Evolutionary conservation across 345 rosid species (phyloP), one percentile per base, ranked within the genome.

Genomic region (Abelmoschus esculentus): DNA sequence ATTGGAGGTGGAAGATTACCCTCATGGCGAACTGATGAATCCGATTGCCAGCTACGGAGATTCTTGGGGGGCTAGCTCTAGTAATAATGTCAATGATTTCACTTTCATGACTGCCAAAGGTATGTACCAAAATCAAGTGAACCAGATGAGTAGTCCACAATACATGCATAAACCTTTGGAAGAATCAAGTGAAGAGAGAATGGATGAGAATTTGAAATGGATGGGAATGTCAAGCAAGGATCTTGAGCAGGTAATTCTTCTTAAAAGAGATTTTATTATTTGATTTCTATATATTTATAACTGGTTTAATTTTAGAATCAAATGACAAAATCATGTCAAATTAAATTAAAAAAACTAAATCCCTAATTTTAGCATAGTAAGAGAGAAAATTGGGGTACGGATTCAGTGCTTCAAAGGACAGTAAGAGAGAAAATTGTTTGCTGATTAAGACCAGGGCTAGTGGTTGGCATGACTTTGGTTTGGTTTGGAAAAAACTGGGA

Each of bases 151-250:
- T 32, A 22, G 26, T 22, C 26, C n/a, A n/a, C n/a, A n/a, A n/a
- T n/a, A n/a, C n/a, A n/a, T n/a, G n/a, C n/a, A n/a, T 58, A 74
- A 77, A 60, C 10, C 83, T 31, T 77, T 80, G 70, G 78, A 61
- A 63, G 86, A 85, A 64, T 70, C 71, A 56, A 81, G 80, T 40
- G 86, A 75, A 34, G 38, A 80, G 13, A 83, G 86, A 67, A 55
- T 75, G 79, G 78, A 80, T 5, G 98, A 93, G 75, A 91, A 93
- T 78, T 82, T 91, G 81, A 87, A 97, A 84, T 88, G 98, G 97
- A 78, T 91, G 4, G 96, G 96, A 44, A 87, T 86, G 83, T 82
- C 96, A 15, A 76, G 73, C 76, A 88, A 88, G 58, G 91, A 91
- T 65, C 80, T 83, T 12, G 86, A 83, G 55, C 83, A 86, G 90